Percentiles rank a stretch among this genome's conserved stretches.
phyloP scores from a whole-genome alignment of 2,329 filamentous ascomycete genomes.

The Cladophialophora chaetospira region DNA sequence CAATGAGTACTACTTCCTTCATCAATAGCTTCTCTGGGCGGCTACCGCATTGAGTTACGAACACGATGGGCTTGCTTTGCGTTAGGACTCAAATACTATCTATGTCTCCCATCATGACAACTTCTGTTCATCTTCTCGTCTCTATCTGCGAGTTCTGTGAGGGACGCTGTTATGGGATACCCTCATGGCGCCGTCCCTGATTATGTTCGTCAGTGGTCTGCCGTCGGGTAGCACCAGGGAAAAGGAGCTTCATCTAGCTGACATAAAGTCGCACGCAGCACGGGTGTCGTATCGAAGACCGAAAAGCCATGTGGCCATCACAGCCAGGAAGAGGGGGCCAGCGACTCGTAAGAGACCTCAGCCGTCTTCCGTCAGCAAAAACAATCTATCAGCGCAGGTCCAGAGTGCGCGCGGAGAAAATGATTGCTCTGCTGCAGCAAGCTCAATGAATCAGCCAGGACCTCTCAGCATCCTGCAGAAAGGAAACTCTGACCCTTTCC shows the following conservation, averaged over 20 bases:
- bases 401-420: neutral
- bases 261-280: neutral
- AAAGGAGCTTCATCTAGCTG: neutral
- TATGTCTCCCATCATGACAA: too few species aligned
- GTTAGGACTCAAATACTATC: too few species aligned
- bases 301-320: neutral
- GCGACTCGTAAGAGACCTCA: neutral
- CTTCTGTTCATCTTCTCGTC: too few species aligned
- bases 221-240: neutral
- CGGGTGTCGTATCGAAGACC: neutral
- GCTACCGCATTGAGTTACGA: too few species aligned
- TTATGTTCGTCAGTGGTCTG: neutral
- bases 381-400: neutral
- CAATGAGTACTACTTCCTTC: too few species aligned
- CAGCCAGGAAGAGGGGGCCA: neutral
- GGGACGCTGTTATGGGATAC: neutral
- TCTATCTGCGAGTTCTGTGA: neutral
- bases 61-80: too few species aligned
- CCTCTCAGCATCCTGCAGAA: neutral
- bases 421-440: neutral
- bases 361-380: neutral
- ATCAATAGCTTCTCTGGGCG: too few species aligned
- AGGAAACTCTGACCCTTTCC: neutral
- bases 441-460: neutral
- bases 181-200: neutral